Evolutionary conservation across 768 basidiomycete species (phyloP), one percentile per base, ranked within the genome.

Genomic region (Pisolithus marmoratus): DNA sequence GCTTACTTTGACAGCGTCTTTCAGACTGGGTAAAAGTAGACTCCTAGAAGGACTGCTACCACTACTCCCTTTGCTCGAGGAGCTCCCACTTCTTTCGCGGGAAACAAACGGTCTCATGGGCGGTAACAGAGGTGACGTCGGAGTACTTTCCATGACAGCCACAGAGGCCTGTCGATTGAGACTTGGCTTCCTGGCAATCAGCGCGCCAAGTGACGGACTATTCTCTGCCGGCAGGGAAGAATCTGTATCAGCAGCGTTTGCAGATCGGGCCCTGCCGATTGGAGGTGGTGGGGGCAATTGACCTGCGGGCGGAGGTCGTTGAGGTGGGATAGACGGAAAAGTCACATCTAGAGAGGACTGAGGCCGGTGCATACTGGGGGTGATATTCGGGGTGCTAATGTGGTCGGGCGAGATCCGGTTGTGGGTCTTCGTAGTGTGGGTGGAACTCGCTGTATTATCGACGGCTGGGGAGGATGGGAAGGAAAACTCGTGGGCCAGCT

Each of bases 1-100:
- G 20, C 29, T 44, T 63, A 84, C 86, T 80, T 87, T 88, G 24
- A 88, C 66, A 17, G 85, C 83, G 60, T 90, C 86, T 61, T 83
- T 87, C 29, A 88, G 68, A 3, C 81, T 84, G 2, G 84, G 83
- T 0, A 82, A 67, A 23, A 72, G 70, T 36, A 73, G 57, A 50
- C 60, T 61, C 50, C 60, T 60, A 41, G 60, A 45, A 17, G 63
- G 62, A 50, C 50, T 60, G 49, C 60, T 57, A 14, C 61, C 63
- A n/a, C 73, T 62, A 50, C 74, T 64, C 51, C 69, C 60, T 58
- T 67, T 61, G 48, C 75, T 74, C 2, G 72, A 70, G 23, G 77
- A 73, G 51, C 74, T 78, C 4, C 77, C 79, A 34, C 75, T 79
- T 44, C 79, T 70, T 45, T 76, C 74, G 42, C 79, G 69, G 17